A percentile compares a stretch with the other conserved stretches of the same genome.
Evolutionary conservation across 192 early-diverging fungal genomes (phyloP).

Genomic region (Coemansia sp.): DNA sequence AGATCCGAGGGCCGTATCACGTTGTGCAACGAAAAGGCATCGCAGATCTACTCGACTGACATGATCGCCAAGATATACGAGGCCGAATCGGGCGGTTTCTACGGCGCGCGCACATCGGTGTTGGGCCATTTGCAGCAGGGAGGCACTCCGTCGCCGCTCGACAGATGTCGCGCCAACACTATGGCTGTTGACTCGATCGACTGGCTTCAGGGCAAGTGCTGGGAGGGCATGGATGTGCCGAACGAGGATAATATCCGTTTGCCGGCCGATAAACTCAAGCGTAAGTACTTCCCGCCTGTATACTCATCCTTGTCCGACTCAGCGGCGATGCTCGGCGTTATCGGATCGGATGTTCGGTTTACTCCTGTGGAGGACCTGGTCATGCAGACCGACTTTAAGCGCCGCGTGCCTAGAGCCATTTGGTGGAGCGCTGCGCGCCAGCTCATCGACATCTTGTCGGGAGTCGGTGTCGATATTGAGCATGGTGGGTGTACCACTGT

Average conservation of each 20-base stretch:
- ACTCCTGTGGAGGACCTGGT: conserved; percentile 70
- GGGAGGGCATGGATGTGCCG: conserved; percentile 50
- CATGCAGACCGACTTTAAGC: conserved; percentile 76
- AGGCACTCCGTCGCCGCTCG: conserved; percentile 87
- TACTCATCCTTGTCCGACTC: conserved; percentile 64
- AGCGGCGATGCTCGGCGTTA: conserved; percentile 79
- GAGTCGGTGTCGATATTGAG: conserved; percentile 57
- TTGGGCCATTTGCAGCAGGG: conserved; percentile 98
- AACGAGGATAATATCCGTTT: conserved; percentile 43
- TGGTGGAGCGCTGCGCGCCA: conserved; percentile 72
- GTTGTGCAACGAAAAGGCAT: conserved; percentile 75
- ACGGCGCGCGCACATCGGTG: conserved; percentile 87
- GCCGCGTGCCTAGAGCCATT: conserved; percentile 67
- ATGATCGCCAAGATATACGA: conserved; percentile 83
- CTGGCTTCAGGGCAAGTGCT: conserved; percentile 76
- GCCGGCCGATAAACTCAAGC: conserved; percentile 44
- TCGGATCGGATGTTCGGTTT: conserved; percentile 73
- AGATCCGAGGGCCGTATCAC: conserved; percentile 85
- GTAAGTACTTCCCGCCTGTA: conserved; percentile 59
- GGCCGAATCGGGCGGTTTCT: conserved; percentile 84
- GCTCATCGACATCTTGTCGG: conserved; percentile 65
- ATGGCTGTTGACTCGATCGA: conserved; percentile 80
- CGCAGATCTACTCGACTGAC: conserved; percentile 86
- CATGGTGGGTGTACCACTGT: conserved; percentile 41
- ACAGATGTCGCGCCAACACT: conserved; percentile 91